Evolutionary conservation across 2,329 filamentous ascomycete species (phyloP), one percentile per base, ranked within the genome.

Genomic region (Penicillium sp.): DNA sequence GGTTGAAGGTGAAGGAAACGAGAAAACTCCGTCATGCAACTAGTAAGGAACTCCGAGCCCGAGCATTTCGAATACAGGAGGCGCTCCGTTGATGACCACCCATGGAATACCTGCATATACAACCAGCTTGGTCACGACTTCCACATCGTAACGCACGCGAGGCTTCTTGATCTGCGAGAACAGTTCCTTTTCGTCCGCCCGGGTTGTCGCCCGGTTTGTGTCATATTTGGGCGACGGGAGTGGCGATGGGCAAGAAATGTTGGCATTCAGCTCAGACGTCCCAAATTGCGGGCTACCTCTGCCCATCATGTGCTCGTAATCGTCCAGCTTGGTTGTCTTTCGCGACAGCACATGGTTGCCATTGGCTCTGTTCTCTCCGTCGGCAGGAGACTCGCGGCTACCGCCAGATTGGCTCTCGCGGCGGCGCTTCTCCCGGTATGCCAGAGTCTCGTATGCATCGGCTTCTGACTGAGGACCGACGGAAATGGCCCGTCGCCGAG

Each of bases 71-170:
- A 93, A 91, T 35, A 89, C 69, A 24, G 88, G 74, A 0, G 88
- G 88, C 56, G 86, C 84, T n/a, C 80, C 76, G 58, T 88, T 87
- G 1, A 89, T 83, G 2, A 88, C 87, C 52, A 95, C 75, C 83
- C 85, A 90, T 44, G 79, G 89, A 68, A 95, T 95, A 40, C 89
- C 93, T 51, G 87, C 81, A 74, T 98, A 98, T 23, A 98, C 89
- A 61, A 98, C 87, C 53, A 98, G 72, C 73, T 96, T 97, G 4
- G 93, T 97, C 32, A 98, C 87, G 33, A 98, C 92, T 71, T 98
- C 93, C n/a, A 97, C 92, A 71, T 98, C 93, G 65, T 97, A 98
- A 60, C 91, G 80, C 52, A 96, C 91, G 58, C 93, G 83, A 42
- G 93, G 90, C 72, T 87, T 89, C 55, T 90, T 85, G 47, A 97